phyloP scores from a whole-genome alignment of 75 land plant species.

The Cupressus sempervirens region DNA sequence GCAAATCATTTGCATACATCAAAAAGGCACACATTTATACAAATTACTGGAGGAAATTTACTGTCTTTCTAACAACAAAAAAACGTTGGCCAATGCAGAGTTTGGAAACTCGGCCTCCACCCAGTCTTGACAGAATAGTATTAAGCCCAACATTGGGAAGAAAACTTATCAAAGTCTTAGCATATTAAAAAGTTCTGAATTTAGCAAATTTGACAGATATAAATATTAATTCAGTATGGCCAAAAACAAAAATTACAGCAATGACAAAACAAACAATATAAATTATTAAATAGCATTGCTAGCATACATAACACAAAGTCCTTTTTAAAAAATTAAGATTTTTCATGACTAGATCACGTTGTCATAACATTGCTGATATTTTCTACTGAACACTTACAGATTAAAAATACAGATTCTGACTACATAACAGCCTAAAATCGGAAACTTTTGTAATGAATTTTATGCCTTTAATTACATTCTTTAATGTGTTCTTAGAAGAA shows the following conservation, averaged over 20 bases:
- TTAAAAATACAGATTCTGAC: too few relatives aligned
- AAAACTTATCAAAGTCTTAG: not conserved
- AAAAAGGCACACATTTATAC: not conserved
- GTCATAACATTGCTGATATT: not conserved
- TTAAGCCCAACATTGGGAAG: too few relatives aligned
- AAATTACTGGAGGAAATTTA: not conserved
- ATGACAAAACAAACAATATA: not conserved
- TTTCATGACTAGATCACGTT: not conserved
- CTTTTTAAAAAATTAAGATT: too few relatives aligned
- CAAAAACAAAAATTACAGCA: not conserved
- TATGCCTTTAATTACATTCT: too few relatives aligned
- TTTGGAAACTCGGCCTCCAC: not conserved
- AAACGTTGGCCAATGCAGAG: not conserved
- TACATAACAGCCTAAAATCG: too few relatives aligned
- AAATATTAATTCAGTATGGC: too few relatives aligned
- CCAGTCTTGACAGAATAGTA: not conserved
- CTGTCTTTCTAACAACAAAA: not conserved
- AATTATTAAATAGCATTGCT: too few relatives aligned
- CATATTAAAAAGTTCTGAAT: too few relatives aligned
- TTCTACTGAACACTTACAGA: not conserved
- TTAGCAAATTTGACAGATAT: not conserved
- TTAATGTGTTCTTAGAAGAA: too few relatives aligned
- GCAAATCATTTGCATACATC: not conserved
- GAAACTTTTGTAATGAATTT: too few relatives aligned
- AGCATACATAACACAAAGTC: not conserved